These are phyloP conservation scores for Nakazawaea ernobii DNA, from an alignment of 805 yeast species.

Conservation along the genomic window DNA sequence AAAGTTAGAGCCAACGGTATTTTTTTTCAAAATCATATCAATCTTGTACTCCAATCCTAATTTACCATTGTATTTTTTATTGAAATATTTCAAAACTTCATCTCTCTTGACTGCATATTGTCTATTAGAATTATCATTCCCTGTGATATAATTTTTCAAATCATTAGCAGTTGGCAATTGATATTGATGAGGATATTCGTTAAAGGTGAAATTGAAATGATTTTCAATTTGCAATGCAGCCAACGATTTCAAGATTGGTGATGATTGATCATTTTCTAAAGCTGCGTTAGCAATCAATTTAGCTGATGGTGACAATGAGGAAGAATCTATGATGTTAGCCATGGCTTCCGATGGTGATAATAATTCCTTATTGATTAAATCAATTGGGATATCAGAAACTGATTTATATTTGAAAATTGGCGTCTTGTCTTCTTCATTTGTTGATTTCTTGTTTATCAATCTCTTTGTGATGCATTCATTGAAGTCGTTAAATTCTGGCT, in stretches of 20 bases:
- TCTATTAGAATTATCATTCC: conserved; percentile 60
- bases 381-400: conserved; percentile 61
- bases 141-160: conserved; percentile 61
- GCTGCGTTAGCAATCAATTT: neutral
- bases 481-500: conserved; percentile 39
- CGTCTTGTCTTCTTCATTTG: conserved; percentile 19
- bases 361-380: conserved; percentile 48
- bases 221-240: conserved; percentile 31
- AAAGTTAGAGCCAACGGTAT: conserved; percentile 38
- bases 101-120: conserved; percentile 61
- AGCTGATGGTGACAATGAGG: conserved; percentile 11
- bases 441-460: conserved; percentile 39
- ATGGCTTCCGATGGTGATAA: conserved; percentile 26
- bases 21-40: conserved; percentile 51
- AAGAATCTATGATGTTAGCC: conserved; percentile 13
- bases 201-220: conserved; percentile 32
- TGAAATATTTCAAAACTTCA: conserved; percentile 65
- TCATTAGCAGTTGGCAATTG: conserved; percentile 76
- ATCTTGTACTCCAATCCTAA: conserved; percentile 62
- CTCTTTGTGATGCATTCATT: conserved; percentile 49
- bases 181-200: conserved; percentile 54
- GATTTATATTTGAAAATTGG: conserved; percentile 31
- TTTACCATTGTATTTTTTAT: conserved; percentile 40
- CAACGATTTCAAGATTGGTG: conserved; percentile 13
- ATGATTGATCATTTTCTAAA: neutral